A percentile compares a stretch with the other conserved stretches of the same genome.
These are phyloP conservation scores for Yarrowia sp. DNA, from an alignment of 805 yeast species.

Conservation along the genomic window DNA sequence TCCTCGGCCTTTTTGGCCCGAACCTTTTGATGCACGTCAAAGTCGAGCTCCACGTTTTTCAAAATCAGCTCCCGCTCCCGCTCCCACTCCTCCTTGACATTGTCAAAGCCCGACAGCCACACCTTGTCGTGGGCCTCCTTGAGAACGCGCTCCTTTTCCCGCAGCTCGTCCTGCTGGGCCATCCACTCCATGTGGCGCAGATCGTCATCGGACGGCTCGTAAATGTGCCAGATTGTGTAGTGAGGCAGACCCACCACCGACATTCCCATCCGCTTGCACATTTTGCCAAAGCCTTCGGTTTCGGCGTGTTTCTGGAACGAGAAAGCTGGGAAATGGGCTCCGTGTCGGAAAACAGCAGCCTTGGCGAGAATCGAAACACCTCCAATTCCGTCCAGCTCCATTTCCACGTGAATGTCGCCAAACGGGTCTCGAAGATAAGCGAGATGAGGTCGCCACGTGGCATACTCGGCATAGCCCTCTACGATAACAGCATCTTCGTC, in stretches of 20 bases:
- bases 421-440: conserved; percentile 93
- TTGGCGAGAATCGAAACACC: conserved; percentile 91
- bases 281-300: conserved; percentile 94
- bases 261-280: conserved; percentile 83
- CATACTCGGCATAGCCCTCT: conserved; percentile 95
- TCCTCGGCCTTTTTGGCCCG: conserved; percentile 30
- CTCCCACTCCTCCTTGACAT: conserved; percentile 69
- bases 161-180: conserved; percentile 44
- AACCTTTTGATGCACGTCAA: conserved; percentile 25
- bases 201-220: conserved; percentile 94
- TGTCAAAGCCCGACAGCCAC: conserved; percentile 76
- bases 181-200: conserved; percentile 60
- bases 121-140: conserved; percentile 40
- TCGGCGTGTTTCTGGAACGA: conserved; percentile 96
- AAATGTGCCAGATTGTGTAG: conserved; percentile 95
- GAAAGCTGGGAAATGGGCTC: conserved; percentile 95
- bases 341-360: conserved; percentile 80
- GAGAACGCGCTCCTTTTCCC: conserved; percentile 38
- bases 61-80: conserved; percentile 66
- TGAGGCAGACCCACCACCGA: conserved; percentile 90
- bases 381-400: conserved; percentile 94
- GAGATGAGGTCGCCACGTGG: conserved; percentile 96
- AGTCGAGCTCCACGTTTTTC: conserved; percentile 61
- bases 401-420: conserved; percentile 82
- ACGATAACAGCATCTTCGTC: conserved; percentile 96